phyloP scores from a whole-genome alignment of 345 rosid genomes.

The Hibiscus tridactylites region DNA sequence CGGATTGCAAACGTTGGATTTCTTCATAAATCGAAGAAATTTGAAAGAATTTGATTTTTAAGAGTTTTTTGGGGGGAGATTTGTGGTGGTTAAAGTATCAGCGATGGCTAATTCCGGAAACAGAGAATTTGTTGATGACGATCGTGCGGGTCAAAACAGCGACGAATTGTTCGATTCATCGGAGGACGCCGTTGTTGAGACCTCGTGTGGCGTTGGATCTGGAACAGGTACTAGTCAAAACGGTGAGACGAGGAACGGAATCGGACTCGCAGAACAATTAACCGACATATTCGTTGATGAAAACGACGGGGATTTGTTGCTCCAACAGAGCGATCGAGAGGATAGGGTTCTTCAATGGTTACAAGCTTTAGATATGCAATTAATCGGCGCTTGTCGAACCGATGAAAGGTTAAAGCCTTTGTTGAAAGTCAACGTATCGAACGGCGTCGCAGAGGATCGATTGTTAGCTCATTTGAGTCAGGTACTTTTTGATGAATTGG shows the following conservation, averaged over 20 bases:
- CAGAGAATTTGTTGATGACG: constrained; percentile 33
- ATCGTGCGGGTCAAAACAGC: constrained; percentile 28
- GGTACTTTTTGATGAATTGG: constrained; percentile 29
- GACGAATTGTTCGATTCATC: constrained; percentile 32
- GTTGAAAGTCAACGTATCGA: constrained; percentile 63
- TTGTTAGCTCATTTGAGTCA: constrained; percentile 77
- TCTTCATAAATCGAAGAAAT: constrained; percentile 2
- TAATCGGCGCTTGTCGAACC: constrained; percentile 90
- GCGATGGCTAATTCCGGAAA: constrained; percentile 48
- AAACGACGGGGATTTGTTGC: constrained; percentile 57
- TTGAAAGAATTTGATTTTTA: not conserved
- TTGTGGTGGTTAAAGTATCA: not conserved
- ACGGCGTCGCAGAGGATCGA: constrained; percentile 69
- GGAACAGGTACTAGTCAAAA: constrained; percentile 13
- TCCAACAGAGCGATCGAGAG: constrained; percentile 54
- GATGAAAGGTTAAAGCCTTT: constrained; percentile 94
- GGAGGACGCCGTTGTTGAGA: constrained; percentile 18
- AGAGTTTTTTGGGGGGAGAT: constrained; percentile 13
- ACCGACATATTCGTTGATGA: constrained; percentile 38
- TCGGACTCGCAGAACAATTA: constrained; percentile 49
- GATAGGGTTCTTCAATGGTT: constrained; percentile 82
- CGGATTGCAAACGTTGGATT: not conserved
- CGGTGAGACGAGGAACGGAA: constrained; percentile 19
- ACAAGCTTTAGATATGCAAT: constrained; percentile 85
- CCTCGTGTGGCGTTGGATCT: constrained; percentile 31